Evolutionary conservation across 2,329 filamentous ascomycete genomes (phyloP).

Genomic region (Microcyclospora tardicrescens): DNA sequence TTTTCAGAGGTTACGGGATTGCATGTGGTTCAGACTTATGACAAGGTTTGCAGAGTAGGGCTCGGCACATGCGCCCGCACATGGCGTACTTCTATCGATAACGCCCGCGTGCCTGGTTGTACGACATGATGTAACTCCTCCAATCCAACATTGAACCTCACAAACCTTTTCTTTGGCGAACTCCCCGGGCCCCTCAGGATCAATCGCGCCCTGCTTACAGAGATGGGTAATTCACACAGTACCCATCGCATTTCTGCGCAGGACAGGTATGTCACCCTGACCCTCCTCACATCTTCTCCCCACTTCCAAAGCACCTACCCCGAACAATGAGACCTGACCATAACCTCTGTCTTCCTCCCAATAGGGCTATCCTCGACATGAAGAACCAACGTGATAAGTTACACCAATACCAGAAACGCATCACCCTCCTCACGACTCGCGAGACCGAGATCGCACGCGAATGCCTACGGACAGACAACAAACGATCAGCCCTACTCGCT

Average conservation of each 20-base stretch:
- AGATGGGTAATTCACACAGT: constrained; percentile 54
- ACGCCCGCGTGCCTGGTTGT: too few species aligned
- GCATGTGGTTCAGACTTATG: too few species aligned
- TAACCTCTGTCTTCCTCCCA: constrained; percentile 3
- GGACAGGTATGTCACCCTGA: constrained; percentile 55
- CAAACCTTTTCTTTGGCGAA: too few species aligned
- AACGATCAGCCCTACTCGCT: constrained; percentile 69
- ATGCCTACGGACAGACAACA: constrained; percentile 70
- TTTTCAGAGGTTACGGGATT: too few species aligned
- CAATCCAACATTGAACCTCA: too few species aligned
- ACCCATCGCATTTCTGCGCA: constrained; percentile 57
- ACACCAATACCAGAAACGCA: constrained; percentile 87
- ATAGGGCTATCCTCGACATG: constrained; percentile 88
- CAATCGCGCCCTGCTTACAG: not conserved
- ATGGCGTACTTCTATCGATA: too few species aligned
- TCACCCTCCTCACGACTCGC: constrained; percentile 70
- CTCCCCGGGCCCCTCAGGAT: too few species aligned
- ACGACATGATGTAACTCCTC: too few species aligned
- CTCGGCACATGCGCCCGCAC: too few species aligned
- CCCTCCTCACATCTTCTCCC: constrained; percentile 2
- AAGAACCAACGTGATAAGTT: constrained; percentile 96
- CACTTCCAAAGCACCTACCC: constrained; percentile 58
- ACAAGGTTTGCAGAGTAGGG: too few species aligned
- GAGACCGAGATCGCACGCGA: constrained; percentile 77
- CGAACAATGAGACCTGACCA: constrained; percentile 88